Percentiles rank a stretch among this genome's conserved stretches.
Evolutionary conservation across 2,329 filamentous ascomycete genomes (phyloP).

Genomic region (Aspergillus unguis): DNA sequence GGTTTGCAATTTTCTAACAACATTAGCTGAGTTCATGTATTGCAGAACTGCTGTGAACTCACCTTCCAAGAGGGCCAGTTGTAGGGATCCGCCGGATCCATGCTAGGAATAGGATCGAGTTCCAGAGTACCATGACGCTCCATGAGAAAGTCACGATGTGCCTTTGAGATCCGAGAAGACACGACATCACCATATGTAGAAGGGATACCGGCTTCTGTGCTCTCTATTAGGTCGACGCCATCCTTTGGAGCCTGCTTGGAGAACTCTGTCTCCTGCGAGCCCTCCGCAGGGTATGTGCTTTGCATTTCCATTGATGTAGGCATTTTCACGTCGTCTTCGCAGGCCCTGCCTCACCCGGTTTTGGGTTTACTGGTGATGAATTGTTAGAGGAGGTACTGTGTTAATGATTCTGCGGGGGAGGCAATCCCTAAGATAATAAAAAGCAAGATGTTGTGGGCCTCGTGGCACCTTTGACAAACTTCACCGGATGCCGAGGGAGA

Average conservation of each 20-base stretch:
- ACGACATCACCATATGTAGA: slow-evolving; percentile 27
- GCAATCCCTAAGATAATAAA: too few relatives aligned
- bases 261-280: slow-evolving; percentile 4
- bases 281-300: slow-evolving; percentile 13
- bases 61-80: slow-evolving; percentile 10
- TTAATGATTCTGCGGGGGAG: too few relatives aligned
- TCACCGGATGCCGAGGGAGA: too few relatives aligned
- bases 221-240: slow-evolving; percentile 30
- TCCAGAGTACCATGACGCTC: slow-evolving; percentile 28
- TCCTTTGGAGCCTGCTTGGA: slow-evolving; percentile 18
- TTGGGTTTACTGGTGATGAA: too few relatives aligned
- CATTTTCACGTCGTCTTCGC: slow-evolving; percentile 18
- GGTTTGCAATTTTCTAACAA: slow-evolving; percentile 47
- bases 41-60: not conserved
- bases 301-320: slow-evolving; percentile 27
- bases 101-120: slow-evolving; percentile 10
- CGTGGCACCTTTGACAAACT: too few relatives aligned
- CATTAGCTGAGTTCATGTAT: not conserved
- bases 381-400: too few relatives aligned
- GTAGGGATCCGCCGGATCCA: slow-evolving; percentile 14
- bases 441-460: too few relatives aligned
- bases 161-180: slow-evolving; percentile 26
- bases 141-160: slow-evolving; percentile 44
- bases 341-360: too few relatives aligned
- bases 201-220: slow-evolving; percentile 23